Percentiles rank a stretch among this genome's conserved stretches.
Conservation (phyloP, 2,329 filamentous ascomycete genomes). For the Lanzia echinophila region DNA sequence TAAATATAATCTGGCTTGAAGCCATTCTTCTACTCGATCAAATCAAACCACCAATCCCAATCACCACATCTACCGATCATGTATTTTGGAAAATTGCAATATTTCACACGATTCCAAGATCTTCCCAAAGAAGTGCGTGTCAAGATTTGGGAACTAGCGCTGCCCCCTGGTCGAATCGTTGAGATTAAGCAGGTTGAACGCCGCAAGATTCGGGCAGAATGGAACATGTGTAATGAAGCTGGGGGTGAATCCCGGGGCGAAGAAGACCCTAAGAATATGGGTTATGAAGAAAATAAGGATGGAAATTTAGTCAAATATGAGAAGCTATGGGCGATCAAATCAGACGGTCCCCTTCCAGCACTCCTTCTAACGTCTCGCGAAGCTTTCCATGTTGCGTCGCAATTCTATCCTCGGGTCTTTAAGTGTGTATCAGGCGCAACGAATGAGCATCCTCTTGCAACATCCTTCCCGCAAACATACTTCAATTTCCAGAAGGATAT, state of each 20-base stretch:
- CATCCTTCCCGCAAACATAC: constrained; percentile 6
- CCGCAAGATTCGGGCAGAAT: background rate
- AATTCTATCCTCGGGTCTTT: constrained; percentile 3
- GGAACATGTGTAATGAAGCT: background rate
- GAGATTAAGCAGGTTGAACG: background rate
- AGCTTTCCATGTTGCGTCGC: background rate
- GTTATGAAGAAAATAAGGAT: background rate
- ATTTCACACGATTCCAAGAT: background rate
- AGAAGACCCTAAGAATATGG: background rate
- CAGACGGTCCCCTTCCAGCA: background rate
- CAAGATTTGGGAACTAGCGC: background rate
- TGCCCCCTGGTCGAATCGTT: background rate
- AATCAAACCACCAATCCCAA: no score
- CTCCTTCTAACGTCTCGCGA: constrained; percentile 6
- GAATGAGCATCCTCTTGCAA: background rate
- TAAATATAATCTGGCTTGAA: no score
- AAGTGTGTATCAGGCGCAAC: background rate
- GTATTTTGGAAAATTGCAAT: background rate
- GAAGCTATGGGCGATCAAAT: background rate
- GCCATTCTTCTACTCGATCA: no score
- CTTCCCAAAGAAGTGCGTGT: background rate
- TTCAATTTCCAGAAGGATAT: constrained; percentile 3
- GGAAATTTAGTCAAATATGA: background rate
- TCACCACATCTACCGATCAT: background rate
- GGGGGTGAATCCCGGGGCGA: background rate